Conservation (phyloP, 495 filamentous ascomycete genomes). For the Penicillium ochrochloron region DNA sequence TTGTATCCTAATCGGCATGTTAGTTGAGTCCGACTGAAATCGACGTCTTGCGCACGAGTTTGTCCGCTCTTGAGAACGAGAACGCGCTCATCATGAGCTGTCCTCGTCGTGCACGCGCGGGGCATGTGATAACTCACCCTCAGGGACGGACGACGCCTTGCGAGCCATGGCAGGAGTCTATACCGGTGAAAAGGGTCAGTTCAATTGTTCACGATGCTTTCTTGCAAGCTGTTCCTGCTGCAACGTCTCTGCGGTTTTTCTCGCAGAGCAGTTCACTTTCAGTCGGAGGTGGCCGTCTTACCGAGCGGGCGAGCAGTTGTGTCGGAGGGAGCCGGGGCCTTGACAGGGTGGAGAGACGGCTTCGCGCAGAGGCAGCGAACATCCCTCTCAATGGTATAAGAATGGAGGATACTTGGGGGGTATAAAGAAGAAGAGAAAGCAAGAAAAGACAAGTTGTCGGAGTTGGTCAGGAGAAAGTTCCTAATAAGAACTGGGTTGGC, state of each 20-base stretch:
- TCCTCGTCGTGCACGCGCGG: not conserved
- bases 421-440: slow-evolving; percentile 14
- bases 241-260: slow-evolving; percentile 2
- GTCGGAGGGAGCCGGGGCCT: slow-evolving; percentile 48
- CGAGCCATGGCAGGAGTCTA: slow-evolving; percentile 51
- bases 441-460: slow-evolving; percentile 13
- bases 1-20: slow-evolving; percentile 68
- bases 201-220: not conserved
- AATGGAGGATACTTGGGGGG: slow-evolving; percentile 18
- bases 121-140: slow-evolving; percentile 49
- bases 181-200: slow-evolving; percentile 16
- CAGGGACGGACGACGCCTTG: slow-evolving; percentile 52
- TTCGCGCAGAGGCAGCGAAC: slow-evolving; percentile 54
- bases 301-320: slow-evolving; percentile 46
- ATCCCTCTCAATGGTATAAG: slow-evolving; percentile 42
- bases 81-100: not conserved
- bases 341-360: slow-evolving; percentile 50
- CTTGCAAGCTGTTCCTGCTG: not conserved
- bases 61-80: not conserved
- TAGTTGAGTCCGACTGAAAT: slow-evolving; percentile 4
- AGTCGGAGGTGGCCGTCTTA: slow-evolving; percentile 31
- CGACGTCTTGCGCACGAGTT: not conserved
- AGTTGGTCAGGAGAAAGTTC: slow-evolving; percentile 6
- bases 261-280: not conserved
- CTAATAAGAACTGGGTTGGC: slow-evolving; percentile 15